Evolutionary conservation across 352 stramenopile genomes (phyloP), one percentile per base, ranked within the genome.

Genomic region (Phytopythium helicoides): DNA sequence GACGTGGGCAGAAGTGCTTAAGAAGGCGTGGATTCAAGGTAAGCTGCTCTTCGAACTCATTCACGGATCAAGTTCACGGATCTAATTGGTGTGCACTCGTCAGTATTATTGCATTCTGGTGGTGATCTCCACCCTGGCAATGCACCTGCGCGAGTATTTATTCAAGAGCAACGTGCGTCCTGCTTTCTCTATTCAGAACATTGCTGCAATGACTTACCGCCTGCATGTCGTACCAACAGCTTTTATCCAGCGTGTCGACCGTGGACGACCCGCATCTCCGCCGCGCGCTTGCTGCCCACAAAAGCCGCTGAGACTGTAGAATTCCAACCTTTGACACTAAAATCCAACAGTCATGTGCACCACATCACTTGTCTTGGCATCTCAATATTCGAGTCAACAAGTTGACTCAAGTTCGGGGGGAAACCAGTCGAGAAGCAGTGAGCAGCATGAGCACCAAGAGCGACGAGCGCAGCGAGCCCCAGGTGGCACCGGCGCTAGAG

Each of bases 21-120:
- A 89, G 48, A 68, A 63, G 2, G 78, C 71, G 51, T 89, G 78
- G 78, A 85, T 87, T 34, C 78, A n/a, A 89, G 67, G 78, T 89
- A 38, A 46, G 45, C 16, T 8, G n/a, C 12, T n/a, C 34, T 5
- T 38, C 6, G 7, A 2, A 23, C 12, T 12, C 1, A 23, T 52
- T 6, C 22, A 39, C 15, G 15, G 6, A n/a, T 28, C 21, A 25
- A 26, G 23, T 38, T 34, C 49, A 18, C 39, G 6, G 15, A 22
- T 25, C 6, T 26, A 16, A 16, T 47, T 34, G 37, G 22, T 40
- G 44, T 14, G 26, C 16, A 36, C 1, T 12, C n/a, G n/a, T n/a
- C 47, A 81, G 71, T 81, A 81, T 37, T 81, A 75, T 28, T 79
- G 71, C 54, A 56, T 81, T 22, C 58, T 81, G 31, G 52, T 71